phyloP scores from a whole-genome alignment of 768 basidiomycete species.

The Amanita molliuscula region DNA sequence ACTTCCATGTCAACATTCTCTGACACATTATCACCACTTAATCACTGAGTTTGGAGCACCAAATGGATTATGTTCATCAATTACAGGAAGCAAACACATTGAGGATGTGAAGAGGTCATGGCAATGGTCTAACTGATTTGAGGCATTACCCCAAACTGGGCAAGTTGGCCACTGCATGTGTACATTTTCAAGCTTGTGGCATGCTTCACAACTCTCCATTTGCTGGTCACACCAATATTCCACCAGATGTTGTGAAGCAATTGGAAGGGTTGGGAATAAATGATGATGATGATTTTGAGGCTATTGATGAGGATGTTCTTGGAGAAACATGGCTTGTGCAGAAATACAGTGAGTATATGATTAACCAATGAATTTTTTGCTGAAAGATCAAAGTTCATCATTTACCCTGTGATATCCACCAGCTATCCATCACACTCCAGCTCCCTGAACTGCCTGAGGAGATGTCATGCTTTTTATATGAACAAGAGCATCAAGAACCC shows the following conservation, averaged over 20 bases:
- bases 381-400: no score
- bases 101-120: background rate
- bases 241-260: background rate
- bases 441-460: background rate
- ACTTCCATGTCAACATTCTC: background rate
- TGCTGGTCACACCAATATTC: accelerated
- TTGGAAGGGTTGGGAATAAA: background rate
- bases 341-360: no score
- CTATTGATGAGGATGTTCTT: background rate
- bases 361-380: no score
- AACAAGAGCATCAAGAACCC: conserved; percentile 4
- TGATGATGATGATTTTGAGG: background rate
- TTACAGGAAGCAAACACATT: background rate
- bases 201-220: background rate
- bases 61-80: background rate
- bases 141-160: conserved; percentile 6
- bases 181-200: background rate
- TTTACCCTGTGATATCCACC: background rate
- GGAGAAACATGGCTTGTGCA: background rate
- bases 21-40: background rate
- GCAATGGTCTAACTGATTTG: background rate
- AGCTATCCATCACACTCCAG: background rate
- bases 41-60: background rate
- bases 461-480: background rate
- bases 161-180: conserved; percentile 1